Conservation (phyloP, 2,329 filamentous ascomycete species). For the Xylaria hypoxylon region DNA sequence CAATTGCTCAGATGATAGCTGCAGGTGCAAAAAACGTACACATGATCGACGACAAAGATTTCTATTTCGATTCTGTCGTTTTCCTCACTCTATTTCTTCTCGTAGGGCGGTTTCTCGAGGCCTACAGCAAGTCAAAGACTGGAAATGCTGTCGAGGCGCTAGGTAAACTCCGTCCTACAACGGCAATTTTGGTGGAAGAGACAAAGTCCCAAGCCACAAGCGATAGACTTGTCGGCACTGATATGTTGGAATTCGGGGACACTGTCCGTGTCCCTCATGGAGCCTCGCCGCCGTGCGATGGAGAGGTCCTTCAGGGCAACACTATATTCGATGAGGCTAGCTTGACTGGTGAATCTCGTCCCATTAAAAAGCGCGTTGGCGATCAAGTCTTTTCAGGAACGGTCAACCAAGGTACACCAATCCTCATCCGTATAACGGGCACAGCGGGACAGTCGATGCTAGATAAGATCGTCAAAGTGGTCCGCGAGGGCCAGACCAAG, state of each 20-base stretch:
- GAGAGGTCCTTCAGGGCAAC: conserved; percentile 70
- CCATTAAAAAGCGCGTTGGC: conserved; percentile 71
- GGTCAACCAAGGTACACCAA: conserved; percentile 74
- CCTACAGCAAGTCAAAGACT: conserved; percentile 91
- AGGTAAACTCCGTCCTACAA: conserved; percentile 79
- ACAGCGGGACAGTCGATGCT: conserved; percentile 78
- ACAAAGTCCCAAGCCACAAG: conserved; percentile 53
- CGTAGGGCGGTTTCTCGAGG: conserved; percentile 78
- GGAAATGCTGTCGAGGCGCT: conserved; percentile 87
- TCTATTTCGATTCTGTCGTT: conserved; percentile 93
- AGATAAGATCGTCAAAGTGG: conserved; percentile 81
- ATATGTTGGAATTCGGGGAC: conserved; percentile 81
- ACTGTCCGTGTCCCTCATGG: conserved; percentile 81
- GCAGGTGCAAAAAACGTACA: conserved; percentile 60
- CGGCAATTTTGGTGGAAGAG: conserved; percentile 75
- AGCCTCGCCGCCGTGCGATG: conserved; percentile 86
- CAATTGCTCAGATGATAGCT: conserved; percentile 80
- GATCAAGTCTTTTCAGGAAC: conserved; percentile 79
- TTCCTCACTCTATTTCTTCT: conserved; percentile 92
- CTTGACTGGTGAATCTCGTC: conserved; percentile 81
- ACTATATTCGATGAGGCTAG: conserved; percentile 89
- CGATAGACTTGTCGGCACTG: conserved; percentile 63
- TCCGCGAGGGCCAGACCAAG: conserved; percentile 81
- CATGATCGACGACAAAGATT: conserved; percentile 62
- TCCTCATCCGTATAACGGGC: conserved; percentile 73